Base-by-base conservation (phyloP, 306 rosid genomes). In the Astragalus glycyphyllos region DNA sequence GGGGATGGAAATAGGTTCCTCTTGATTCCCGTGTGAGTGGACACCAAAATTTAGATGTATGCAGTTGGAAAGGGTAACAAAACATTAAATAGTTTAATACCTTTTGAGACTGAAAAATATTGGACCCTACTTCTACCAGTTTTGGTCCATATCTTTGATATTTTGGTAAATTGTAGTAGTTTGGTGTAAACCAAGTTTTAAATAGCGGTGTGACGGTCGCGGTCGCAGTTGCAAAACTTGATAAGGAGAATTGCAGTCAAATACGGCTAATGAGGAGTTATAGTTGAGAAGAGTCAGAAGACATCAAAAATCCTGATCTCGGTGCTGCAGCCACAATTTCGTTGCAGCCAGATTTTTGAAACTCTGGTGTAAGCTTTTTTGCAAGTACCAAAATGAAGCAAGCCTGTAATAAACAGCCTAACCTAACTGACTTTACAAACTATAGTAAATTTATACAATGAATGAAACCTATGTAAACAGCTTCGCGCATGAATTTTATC, bases 1-100 rank as follows among this genome's bases (percentile, higher is more conserved):
- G 31, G 65, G 48, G 54, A 53, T 71, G 63, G 8, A 53, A 69
- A 65, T 70, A 16, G 78, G 29, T 56, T 77, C n/a, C 11, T 58
- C 16, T 68, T 64, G 59, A 53, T 74, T 79, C 17, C 53, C 15
- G 3, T 34, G 61, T 58, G 23, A 73, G 4, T 34, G 17, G 48
- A 44, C 8, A 1, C 16, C 29, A 9, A 8, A 56, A 65, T 75
- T 56, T 47, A 31, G 61, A 75, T 49, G 51, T 12, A 35, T 44
- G 47, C 29, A 44, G 47, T 34, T 48, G 54, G 50, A 40, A 41
- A 51, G 48, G 58, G 14, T 71, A 2, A 67, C 29, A 47, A 60
- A 35, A 58, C 15, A 26, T 35, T 67, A 41, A 56, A 7, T 55
- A 41, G 15, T 12, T 54, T 46, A 55, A 26, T 55, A 11, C 13